phyloP scores from a whole-genome alignment of 1,284 basidiomycete genomes.

The Papiliotrema fonsecae region DNA sequence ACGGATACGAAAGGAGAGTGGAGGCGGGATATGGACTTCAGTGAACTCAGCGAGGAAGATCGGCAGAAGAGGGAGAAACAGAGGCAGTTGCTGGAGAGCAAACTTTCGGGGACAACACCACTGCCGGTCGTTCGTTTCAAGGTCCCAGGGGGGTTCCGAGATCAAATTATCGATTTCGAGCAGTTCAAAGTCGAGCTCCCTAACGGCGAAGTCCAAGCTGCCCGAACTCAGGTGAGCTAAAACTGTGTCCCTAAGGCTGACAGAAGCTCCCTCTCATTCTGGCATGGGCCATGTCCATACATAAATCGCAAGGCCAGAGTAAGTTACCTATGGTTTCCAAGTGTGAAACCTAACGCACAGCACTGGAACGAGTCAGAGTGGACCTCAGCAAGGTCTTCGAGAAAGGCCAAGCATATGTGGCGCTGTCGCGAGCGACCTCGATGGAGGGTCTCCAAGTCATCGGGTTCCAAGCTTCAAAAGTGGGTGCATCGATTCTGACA shows the following conservation, averaged over 20 bases:
- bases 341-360: constrained; percentile 10
- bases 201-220: constrained; percentile 73
- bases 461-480: constrained; percentile 77
- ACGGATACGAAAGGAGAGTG: constrained; percentile 29
- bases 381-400: constrained; percentile 60
- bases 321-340: constrained; percentile 11
- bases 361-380: constrained; percentile 47
- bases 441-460: constrained; percentile 86
- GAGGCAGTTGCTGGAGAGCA: constrained; percentile 33
- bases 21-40: constrained; percentile 11
- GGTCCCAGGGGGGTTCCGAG: constrained; percentile 54
- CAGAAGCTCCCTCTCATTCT: constrained; percentile 69
- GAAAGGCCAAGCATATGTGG: constrained; percentile 89
- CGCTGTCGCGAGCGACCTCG: constrained; percentile 87
- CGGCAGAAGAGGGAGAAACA: constrained; percentile 45
- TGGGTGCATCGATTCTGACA: constrained; percentile 35
- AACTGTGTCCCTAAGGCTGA: constrained; percentile 13
- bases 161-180: constrained; percentile 65
- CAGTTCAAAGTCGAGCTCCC: constrained; percentile 79
- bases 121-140: constrained; percentile 75
- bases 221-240: constrained; percentile 59
- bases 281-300: constrained; percentile 92
- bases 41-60: constrained; percentile 30
- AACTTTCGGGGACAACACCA: constrained; percentile 32
- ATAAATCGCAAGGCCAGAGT: constrained; percentile 88